Evolutionary conservation across 129 eudicot genomes (phyloP).

Genomic region (Artemisia argyi): DNA sequence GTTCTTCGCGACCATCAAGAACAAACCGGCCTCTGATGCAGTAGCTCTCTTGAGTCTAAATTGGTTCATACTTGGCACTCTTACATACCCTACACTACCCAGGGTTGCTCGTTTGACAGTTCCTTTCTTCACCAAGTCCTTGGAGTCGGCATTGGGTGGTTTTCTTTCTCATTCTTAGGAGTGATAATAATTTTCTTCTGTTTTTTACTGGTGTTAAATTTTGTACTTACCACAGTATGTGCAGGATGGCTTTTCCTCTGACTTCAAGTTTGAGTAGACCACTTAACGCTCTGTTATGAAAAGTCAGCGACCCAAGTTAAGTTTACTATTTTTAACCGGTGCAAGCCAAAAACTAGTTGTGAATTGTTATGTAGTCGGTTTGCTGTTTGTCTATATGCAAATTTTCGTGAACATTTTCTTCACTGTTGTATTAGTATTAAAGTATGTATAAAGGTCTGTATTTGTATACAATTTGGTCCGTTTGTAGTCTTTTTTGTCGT

Average conservation of each 20-base stretch:
- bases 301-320: background rate
- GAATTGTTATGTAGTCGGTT: slow-evolving; percentile 1
- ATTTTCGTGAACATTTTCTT: background rate
- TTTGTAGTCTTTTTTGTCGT: slow-evolving; percentile 4
- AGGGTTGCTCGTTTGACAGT: slow-evolving; percentile 39
- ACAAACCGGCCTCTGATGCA: slow-evolving; percentile 59
- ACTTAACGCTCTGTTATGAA: background rate
- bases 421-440: background rate
- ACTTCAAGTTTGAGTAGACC: slow-evolving; percentile 18
- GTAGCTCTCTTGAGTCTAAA: slow-evolving; percentile 78
- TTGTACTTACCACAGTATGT: background rate
- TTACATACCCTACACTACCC: slow-evolving; percentile 66
- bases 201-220: background rate
- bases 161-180: slow-evolving; percentile 17
- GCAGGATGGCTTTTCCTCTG: slow-evolving; percentile 28
- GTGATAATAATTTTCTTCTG: background rate
- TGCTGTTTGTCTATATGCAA: background rate
- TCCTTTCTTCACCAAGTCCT: slow-evolving; percentile 28
- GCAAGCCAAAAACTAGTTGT: slow-evolving; percentile 13
- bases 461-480: background rate
- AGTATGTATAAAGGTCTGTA: background rate
- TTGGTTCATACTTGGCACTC: slow-evolving; percentile 83
- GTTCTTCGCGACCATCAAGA: slow-evolving; percentile 48
- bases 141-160: slow-evolving; percentile 13
- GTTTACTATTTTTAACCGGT: background rate